phyloP scores from a whole-genome alignment of 148 eudicot species.

The Fallopia convolvulus region DNA sequence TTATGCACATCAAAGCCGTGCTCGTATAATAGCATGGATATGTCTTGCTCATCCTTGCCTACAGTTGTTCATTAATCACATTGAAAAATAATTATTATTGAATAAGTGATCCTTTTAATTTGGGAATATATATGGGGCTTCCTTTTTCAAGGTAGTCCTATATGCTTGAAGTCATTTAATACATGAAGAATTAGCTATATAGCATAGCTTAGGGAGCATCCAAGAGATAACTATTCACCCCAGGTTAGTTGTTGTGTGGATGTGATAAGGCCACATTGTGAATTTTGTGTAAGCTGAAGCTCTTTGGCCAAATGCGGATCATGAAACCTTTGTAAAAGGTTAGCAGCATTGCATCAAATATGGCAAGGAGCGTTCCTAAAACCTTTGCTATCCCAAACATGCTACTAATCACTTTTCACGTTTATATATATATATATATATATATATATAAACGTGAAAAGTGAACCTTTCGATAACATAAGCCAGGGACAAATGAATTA shows the following conservation, averaged over 20 bases:
- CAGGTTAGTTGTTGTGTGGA: neutral
- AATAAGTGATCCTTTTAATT: no score
- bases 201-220: constrained; percentile 26
- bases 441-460: no score
- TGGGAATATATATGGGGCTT: no score
- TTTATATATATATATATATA: no score
- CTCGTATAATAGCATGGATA: constrained; percentile 52
- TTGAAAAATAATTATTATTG: no score
- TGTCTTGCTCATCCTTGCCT: constrained; percentile 29
- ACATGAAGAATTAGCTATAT: constrained; percentile 44
- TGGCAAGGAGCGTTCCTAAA: constrained; percentile 48
- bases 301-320: constrained; percentile 41
- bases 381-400: constrained; percentile 75
- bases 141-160: no score
- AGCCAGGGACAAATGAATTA: no score
- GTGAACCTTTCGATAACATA: no score
- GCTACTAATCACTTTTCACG: no score
- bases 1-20: constrained; percentile 41
- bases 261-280: neutral
- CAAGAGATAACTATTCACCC: constrained; percentile 30
- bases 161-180: constrained; percentile 9
- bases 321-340: constrained; percentile 60
- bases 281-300: constrained; percentile 25
- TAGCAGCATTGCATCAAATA: constrained; percentile 69
- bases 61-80: no score